Evolutionary conservation across 176 grass and related monocot species (phyloP), one percentile per base, ranked within the genome.

Genomic region (Carex pumila): DNA sequence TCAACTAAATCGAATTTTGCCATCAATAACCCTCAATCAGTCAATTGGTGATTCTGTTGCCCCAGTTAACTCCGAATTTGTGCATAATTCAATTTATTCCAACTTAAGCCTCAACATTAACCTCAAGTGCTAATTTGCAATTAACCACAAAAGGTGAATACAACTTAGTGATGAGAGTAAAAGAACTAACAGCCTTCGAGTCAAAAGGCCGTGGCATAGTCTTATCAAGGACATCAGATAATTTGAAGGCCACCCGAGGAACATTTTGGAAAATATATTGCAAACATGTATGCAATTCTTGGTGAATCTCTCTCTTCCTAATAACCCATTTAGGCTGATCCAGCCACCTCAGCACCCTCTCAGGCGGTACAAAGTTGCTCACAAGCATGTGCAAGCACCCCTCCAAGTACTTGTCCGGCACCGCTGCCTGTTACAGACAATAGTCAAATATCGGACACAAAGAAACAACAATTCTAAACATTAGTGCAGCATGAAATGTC

Each of bases 311-410:
- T 81, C 79, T 84, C 81, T 90, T 90, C 49, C 85, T 79, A 63
- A 31, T 25, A 29, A 72, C n/a, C 85, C 80, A 87, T 54, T 68
- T 59, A 67, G 68, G 32, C 7, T 71, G 71, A 45, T 34, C 65
- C 52, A 84, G 1, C 14, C 22, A 79, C 43, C 56, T 57, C 52
- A 74, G 12, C 9, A 81, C 34, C 45, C 73, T 71, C 10, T 69
- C 13, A 18, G 88, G 81, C 64, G 88, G 88, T 8, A 54, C 15
- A 65, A 90, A 81, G 53, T 90, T 90, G 55, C 55, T 71, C 39
- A 90, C 81, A 80, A 90, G 63, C 64, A 87, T 87, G 72, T 90
- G 73, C 53, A 90, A 84, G 78, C 88, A 87, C 6, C 65, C 81
- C 32, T 90, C 85, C 10, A 90, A 81, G 54, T 65, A 87, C 45